Evolutionary conservation across 73 alveolate genomes (phyloP).

Genomic region (Diophrys appendiculata): DNA sequence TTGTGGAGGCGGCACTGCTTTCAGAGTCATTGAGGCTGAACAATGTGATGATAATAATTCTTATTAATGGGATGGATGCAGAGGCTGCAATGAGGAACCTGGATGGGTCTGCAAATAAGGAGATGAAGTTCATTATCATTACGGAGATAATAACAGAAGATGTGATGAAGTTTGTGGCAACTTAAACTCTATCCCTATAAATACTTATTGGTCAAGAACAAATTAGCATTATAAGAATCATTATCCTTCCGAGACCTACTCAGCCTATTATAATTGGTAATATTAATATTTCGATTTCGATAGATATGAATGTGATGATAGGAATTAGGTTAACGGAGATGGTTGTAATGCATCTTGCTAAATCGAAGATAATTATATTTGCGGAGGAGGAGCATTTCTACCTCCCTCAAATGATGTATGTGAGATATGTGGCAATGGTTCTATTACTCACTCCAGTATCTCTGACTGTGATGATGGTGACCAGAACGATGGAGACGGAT

Average conservation of each 20-base stretch:
- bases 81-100: neutral
- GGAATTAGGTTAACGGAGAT: neutral
- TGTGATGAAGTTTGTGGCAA: neutral
- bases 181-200: neutral
- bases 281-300: neutral
- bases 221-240: no score
- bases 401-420: neutral
- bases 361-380: neutral
- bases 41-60: neutral
- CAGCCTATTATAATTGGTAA: neutral
- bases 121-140: neutral
- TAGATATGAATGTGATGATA: neutral
- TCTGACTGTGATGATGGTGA: constrained; percentile 59
- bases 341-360: neutral
- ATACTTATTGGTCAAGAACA: neutral
- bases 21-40: neutral
- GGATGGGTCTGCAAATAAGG: neutral
- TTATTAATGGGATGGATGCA: neutral
- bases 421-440: constrained; percentile 6
- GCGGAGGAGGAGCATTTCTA: neutral
- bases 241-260: no score
- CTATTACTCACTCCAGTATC: neutral
- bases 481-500: constrained; percentile 42
- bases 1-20: neutral
- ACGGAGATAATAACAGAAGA: neutral